Conservation (phyloP, 345 rosid genomes). For the Melaleuca quinquenervia region DNA sequence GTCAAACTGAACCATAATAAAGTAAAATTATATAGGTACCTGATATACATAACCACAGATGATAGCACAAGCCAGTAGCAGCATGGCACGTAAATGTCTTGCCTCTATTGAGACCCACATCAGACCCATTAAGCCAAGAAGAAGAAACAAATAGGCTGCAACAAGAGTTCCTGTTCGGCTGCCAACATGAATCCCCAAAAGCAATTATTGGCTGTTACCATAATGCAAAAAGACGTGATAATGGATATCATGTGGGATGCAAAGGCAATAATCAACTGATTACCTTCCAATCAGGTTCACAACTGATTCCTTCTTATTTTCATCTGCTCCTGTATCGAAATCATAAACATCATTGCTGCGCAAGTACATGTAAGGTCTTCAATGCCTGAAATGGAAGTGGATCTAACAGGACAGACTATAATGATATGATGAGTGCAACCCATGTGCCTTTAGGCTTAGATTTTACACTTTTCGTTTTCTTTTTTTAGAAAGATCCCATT, state of each 20-base stretch:
- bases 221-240: not conserved
- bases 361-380: not conserved
- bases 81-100: constrained; percentile 40
- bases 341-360: constrained; percentile 95
- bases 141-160: constrained; percentile 45
- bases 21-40: constrained; percentile 13
- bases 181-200: not conserved
- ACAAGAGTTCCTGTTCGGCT: constrained; percentile 60
- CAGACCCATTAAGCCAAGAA: constrained; percentile 50
- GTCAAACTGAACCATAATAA: not conserved
- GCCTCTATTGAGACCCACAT: constrained; percentile 45
- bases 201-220: not conserved
- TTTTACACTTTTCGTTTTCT: not conserved
- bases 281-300: constrained; percentile 83
- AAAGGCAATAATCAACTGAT: not conserved
- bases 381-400: not conserved
- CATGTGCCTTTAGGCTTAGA: not conserved
- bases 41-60: constrained; percentile 76
- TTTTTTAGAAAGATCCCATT: not conserved
- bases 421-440: not conserved
- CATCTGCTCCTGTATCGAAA: constrained; percentile 92
- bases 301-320: constrained; percentile 79
- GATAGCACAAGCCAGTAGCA: constrained; percentile 55
- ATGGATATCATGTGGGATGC: not conserved
- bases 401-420: not conserved